Conservation (phyloP, 441 rosid genomes). For the Erodium trifolium region DNA sequence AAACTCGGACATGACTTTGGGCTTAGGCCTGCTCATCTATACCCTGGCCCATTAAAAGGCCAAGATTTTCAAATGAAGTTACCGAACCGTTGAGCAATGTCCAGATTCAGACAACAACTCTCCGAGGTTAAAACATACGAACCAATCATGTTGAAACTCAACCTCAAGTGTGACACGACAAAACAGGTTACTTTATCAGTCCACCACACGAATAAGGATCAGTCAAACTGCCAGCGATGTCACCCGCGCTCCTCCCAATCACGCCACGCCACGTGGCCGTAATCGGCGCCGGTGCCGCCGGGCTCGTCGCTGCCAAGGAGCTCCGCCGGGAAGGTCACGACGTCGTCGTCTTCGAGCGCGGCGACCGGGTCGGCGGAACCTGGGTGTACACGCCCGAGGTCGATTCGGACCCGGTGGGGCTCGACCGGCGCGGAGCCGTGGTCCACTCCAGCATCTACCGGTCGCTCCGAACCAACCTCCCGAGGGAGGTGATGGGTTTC, state of each 20-base stretch:
- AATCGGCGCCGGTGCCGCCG: constrained; percentile 74
- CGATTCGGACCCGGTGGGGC: constrained; percentile 50
- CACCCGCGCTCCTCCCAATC: constrained; percentile 15
- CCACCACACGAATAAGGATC: too few relatives aligned
- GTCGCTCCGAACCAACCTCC: constrained; percentile 69
- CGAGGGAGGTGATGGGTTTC: constrained; percentile 67
- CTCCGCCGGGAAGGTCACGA: constrained; percentile 44
- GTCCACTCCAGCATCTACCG: constrained; percentile 53
- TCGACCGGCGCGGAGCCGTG: constrained; percentile 40
- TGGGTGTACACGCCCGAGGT: constrained; percentile 48
- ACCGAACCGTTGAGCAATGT: too few relatives aligned
- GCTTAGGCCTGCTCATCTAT: too few relatives aligned
- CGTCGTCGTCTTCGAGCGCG: constrained; percentile 49
- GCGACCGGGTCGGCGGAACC: constrained; percentile 44
- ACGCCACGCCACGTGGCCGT: constrained; percentile 49
- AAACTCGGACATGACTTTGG: too few relatives aligned
- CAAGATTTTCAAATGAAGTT: too few relatives aligned
- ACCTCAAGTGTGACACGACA: too few relatives aligned
- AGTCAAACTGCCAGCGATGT: constrained; percentile 11
- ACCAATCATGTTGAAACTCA: too few relatives aligned
- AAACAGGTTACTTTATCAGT: too few relatives aligned
- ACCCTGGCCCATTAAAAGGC: too few relatives aligned
- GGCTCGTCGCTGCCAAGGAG: constrained; percentile 55
- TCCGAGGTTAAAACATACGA: too few relatives aligned
- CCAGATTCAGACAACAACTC: too few relatives aligned